A percentile compares a stretch with the other conserved stretches of the same genome.
Evolutionary conservation across 148 eudicot species (phyloP).

Genomic region (Vaccinium macrocarpon): DNA sequence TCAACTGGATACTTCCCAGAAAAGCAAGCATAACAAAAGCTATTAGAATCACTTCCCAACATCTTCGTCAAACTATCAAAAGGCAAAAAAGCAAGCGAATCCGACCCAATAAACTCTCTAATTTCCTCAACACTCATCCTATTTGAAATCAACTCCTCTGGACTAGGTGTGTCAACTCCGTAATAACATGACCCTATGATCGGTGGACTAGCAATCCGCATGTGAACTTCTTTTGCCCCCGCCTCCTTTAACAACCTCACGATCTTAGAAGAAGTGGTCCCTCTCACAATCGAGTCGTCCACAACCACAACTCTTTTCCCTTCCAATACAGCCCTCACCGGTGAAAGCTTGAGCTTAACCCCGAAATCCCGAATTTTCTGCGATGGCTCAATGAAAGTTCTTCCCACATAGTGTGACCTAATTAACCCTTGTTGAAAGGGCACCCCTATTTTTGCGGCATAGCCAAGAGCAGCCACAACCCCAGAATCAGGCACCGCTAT

Average conservation of each 20-base stretch:
- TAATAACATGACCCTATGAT: constrained; percentile 78
- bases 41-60: constrained; percentile 51
- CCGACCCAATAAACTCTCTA: constrained; percentile 53
- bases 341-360: constrained; percentile 74
- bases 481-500: constrained; percentile 96
- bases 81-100: constrained; percentile 75
- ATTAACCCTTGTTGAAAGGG: constrained; percentile 80
- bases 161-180: constrained; percentile 87
- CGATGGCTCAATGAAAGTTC: constrained; percentile 85
- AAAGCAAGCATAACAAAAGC: constrained; percentile 83
- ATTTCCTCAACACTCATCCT: constrained; percentile 63
- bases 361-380: constrained; percentile 86
- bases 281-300: constrained; percentile 88
- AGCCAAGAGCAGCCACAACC: constrained; percentile 87
- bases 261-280: constrained; percentile 82
- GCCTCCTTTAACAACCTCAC: constrained; percentile 80
- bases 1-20: constrained; percentile 72
- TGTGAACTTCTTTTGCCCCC: constrained; percentile 64
- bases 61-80: constrained; percentile 53
- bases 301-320: constrained; percentile 94
- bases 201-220: constrained; percentile 84
- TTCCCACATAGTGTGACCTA: constrained; percentile 80
- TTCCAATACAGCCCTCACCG: constrained; percentile 54
- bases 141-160: constrained; percentile 84
- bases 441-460: constrained; percentile 60